Evolutionary conservation across 2,329 filamentous ascomycete genomes (phyloP), one percentile per base, ranked within the genome.

Genomic region (Aureobasidium zeae): DNA sequence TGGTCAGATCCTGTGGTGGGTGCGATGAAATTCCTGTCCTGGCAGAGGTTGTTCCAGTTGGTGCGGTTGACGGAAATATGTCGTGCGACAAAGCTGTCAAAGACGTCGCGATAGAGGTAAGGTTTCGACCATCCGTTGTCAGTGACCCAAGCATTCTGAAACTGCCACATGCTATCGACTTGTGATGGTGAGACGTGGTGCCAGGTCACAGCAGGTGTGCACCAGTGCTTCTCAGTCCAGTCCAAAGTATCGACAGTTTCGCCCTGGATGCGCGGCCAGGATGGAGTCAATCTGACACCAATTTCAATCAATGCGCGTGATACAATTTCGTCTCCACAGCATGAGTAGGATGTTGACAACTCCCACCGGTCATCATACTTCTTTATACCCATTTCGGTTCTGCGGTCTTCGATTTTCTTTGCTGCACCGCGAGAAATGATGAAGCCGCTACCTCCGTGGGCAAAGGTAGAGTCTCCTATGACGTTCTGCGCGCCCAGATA

Each of bases 311-410:
- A 50, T 4, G 63, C 64, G 57, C 63, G 70, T 3, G 71, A 72
- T 3, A 74, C 55, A 5, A 74, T 64, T 29, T 68, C 70, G 43
- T 75, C 72, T 5, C 72, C 72, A 37, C 71, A 73, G 54, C 69
- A 74, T 46, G 77, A 72, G 10, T 62, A 51, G 21, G 59, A 58
- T 16, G 71, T 58, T 25, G 64, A 48, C 5, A 63, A 57, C 33
- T 68, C 57, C 60, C 66, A 71, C 12, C 48, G 45, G 33, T 49
- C 48, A 41, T 61, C 59, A 45, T 60, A 62, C 21, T 45, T 35
- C 10, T 41, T 32, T 11, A 9, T 13, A 21, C 45, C 39, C 20
- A 33, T 43, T 10, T 47, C 31, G 8, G 32, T 32, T 12, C 44
- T 46, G 9, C 20, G 33, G 5, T 31, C 16, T 45, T 32, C 46